Evolutionary conservation across 2,329 filamentous ascomycete species (phyloP), one percentile per base, ranked within the genome.

Genomic region (Trichoderma afroharzianum): DNA sequence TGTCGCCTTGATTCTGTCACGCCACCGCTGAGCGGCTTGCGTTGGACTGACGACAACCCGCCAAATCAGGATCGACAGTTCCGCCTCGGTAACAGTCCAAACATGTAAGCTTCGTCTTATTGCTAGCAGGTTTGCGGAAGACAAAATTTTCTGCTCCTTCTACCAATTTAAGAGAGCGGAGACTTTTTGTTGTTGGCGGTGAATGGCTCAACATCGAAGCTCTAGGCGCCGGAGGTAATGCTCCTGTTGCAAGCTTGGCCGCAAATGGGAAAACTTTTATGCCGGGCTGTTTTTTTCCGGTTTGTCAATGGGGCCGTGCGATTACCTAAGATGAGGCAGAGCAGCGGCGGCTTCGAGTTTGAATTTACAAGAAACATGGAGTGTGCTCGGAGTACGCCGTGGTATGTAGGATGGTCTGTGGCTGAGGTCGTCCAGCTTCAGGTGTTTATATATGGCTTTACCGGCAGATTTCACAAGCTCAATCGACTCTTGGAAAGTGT

Each of bases 231-330:
- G 66, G 66, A 68, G 66, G 66, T 61, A 68, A 61, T 68, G 66
- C 66, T 68, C 66, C 66, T 68, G 12, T n/a, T 30, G 36, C 53
- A 4, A 47, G 55, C 26, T 68, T 59, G 33, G 26, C 39, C 55
- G 66, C 66, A 68, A 58, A 61, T 59, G 66, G 66, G 66, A 61
- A 68, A 68, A 61, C 66, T 47, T 68, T 68, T 68, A 61, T 26
- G 66, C 66, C 55, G 36, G 18, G n/a, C n/a, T 21, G n/a, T 26
- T 58, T 26, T 26, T 43, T 43, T 24, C 24, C 24, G 26, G 32
- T n/a, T 18, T 28, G 24, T 26, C 33, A 39, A 26, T 11, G 18
- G 28, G 18, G 28, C 55, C 9, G 28, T 18, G 8, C n/a, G 66
- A 61, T 68, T 68, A 68, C 55, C 36, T 32, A 68, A 68, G 36